Conservation (phyloP, 176 grass and related monocot species). For the Lolium perenne region DNA sequence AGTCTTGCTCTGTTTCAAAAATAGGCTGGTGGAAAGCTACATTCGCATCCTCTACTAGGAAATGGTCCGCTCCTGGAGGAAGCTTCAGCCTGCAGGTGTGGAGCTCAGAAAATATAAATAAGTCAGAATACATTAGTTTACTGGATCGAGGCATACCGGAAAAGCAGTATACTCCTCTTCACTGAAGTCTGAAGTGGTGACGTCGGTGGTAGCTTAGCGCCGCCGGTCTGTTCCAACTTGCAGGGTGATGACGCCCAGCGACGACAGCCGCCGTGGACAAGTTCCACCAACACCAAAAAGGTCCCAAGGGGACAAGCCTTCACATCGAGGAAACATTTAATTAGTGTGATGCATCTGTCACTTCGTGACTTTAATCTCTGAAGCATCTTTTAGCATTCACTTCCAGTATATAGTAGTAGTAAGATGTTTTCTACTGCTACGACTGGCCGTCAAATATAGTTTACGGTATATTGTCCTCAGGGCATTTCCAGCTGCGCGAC, state of each 20-base stretch:
- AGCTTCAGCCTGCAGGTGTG: neutral
- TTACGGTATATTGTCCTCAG: too few relatives aligned
- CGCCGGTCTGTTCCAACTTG: neutral
- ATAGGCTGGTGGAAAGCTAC: neutral
- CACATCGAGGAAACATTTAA: neutral
- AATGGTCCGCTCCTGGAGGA: neutral
- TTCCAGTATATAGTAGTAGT: neutral
- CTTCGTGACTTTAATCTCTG: neutral
- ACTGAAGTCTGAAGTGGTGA: slow-evolving; percentile 7
- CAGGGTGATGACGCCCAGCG: neutral
- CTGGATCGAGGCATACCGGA: neutral
- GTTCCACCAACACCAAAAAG: slow-evolving; percentile 5
- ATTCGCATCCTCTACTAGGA: neutral
- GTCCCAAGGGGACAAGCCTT: neutral
- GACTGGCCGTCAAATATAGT: too few relatives aligned
- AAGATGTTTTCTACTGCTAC: neutral
- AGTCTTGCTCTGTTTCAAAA: neutral
- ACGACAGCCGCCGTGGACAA: neutral
- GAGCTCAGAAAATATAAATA: neutral
- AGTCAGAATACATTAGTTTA: neutral
- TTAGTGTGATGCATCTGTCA: neutral
- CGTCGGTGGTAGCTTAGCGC: neutral
- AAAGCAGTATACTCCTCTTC: neutral
- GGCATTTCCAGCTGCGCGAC: too few relatives aligned
- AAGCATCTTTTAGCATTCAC: neutral